Conservation (phyloP, 306 rosid species). For the Pachyrhizus erosus region DNA sequence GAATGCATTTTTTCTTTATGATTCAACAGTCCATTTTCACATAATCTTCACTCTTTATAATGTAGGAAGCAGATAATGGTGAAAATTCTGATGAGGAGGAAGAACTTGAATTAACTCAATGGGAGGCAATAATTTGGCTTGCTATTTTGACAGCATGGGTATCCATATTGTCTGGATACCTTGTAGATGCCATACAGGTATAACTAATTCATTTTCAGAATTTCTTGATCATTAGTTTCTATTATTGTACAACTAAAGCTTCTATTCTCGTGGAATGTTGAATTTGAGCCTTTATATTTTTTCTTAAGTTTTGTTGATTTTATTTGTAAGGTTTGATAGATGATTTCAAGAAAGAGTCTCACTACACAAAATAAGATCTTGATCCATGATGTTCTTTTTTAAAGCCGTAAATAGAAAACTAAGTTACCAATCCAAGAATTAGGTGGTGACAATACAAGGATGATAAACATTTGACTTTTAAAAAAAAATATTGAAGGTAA, state of each 20-base stretch:
- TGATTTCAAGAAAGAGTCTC: not conserved
- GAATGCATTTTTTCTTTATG: constrained; percentile 2
- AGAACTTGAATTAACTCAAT: constrained; percentile 65
- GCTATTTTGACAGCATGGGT: constrained; percentile 81
- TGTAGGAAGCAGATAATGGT: constrained; percentile 53
- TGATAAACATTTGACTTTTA: not conserved
- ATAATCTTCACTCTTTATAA: constrained; percentile 28
- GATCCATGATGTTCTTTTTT: not conserved
- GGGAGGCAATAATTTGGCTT: constrained; percentile 94
- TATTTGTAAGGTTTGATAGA: not conserved
- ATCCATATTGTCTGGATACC: constrained; percentile 86
- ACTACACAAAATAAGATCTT: not conserved
- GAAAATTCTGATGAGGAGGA: constrained; percentile 66
- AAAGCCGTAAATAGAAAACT: not conserved
- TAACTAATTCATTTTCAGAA: constrained; percentile 43
- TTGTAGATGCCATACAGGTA: constrained; percentile 90
- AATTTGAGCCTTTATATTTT: constrained; percentile 7
- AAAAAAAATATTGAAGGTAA: not conserved
- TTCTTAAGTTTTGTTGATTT: not conserved
- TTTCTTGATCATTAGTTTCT: constrained; percentile 27
- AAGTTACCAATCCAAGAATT: not conserved
- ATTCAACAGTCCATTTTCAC: constrained; percentile 17
- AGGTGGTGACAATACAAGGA: not conserved
- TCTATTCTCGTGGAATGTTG: constrained; percentile 26
- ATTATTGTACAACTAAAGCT: constrained; percentile 12